A percentile compares a stretch with the other conserved stretches of the same genome.
Evolutionary conservation across 495 filamentous ascomycete species (phyloP).

Genomic region (Trypethelium eluteriae): DNA sequence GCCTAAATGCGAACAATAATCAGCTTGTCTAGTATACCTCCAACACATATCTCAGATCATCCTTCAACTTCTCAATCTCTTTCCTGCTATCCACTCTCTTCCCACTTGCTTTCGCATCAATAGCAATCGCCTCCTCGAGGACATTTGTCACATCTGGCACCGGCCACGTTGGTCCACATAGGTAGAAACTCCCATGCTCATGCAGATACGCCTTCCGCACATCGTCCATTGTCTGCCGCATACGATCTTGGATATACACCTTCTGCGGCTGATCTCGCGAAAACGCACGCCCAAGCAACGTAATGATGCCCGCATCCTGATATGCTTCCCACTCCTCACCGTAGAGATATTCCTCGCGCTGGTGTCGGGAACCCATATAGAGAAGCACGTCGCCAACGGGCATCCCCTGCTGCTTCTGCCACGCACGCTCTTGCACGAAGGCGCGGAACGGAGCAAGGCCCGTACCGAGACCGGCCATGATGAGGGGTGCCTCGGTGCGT

Average conservation of each 20-base stretch:
- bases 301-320: slow-evolving; percentile 88
- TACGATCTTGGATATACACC: slow-evolving; percentile 98
- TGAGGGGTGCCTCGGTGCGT: slow-evolving; percentile 77
- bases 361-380: slow-evolving; percentile 94
- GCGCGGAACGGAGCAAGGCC: slow-evolving; percentile 96
- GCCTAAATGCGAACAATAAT: neutral
- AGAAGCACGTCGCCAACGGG: slow-evolving; percentile 87
- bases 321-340: slow-evolving; percentile 99
- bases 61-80: slow-evolving; percentile 96
- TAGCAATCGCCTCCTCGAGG: slow-evolving; percentile 80
- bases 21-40: slow-evolving; percentile 69
- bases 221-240: slow-evolving; percentile 79
- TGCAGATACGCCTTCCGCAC: slow-evolving; percentile 84
- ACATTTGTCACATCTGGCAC: slow-evolving; percentile 97
- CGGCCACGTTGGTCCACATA: slow-evolving; percentile 97
- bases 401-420: slow-evolving; percentile 91
- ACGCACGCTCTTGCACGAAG: slow-evolving; percentile 94
- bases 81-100: slow-evolving; percentile 62
- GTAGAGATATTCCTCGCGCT: slow-evolving; percentile 97
- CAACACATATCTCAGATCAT: slow-evolving; percentile 84
- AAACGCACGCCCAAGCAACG: slow-evolving; percentile 87
- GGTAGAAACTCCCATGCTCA: slow-evolving; percentile 86
- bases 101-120: slow-evolving; percentile 52
- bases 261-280: slow-evolving; percentile 94
- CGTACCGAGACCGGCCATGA: slow-evolving; percentile 99